phyloP scores from a whole-genome alignment of 2,329 filamentous ascomycete species.

The Claviceps digitariae region DNA sequence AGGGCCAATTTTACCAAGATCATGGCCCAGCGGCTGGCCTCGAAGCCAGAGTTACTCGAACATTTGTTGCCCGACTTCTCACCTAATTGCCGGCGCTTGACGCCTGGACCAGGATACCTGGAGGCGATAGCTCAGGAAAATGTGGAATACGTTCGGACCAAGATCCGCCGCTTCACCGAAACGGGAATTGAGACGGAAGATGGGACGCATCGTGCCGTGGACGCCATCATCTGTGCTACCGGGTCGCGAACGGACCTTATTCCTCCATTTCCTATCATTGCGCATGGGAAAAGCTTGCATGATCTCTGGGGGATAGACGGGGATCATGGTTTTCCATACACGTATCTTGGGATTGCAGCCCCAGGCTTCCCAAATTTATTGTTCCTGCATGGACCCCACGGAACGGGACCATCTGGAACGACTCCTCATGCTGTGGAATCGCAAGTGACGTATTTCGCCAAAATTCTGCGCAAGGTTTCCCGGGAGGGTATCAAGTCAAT shows the following conservation, averaged over 20 bases:
- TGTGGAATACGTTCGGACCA: slow-evolving; percentile 44
- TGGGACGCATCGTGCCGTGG: slow-evolving; percentile 41
- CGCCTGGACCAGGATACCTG: slow-evolving; percentile 53
- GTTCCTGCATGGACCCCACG: slow-evolving; percentile 49
- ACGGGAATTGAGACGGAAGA: slow-evolving; percentile 48
- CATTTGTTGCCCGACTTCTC: slow-evolving; percentile 49
- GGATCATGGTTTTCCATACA: slow-evolving; percentile 49
- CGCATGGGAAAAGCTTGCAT: slow-evolving; percentile 38
- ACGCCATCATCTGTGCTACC: slow-evolving; percentile 55
- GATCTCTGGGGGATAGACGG: slow-evolving; percentile 43
- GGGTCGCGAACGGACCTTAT: slow-evolving; percentile 48
- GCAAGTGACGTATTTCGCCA: slow-evolving; percentile 50
- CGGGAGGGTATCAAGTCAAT: slow-evolving; percentile 54
- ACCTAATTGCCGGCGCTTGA: slow-evolving; percentile 50
- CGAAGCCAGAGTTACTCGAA: slow-evolving; percentile 41
- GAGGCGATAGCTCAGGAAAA: slow-evolving; percentile 49
- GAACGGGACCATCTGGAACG: slow-evolving; percentile 47
- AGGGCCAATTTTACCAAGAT: slow-evolving; percentile 29
- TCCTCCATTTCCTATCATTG: slow-evolving; percentile 46
- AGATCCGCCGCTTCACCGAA: slow-evolving; percentile 43
- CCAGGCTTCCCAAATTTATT: slow-evolving; percentile 56
- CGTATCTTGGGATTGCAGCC: slow-evolving; percentile 49
- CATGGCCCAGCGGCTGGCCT: slow-evolving; percentile 39
- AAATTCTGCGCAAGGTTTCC: slow-evolving; percentile 52
- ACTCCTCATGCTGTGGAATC: slow-evolving; percentile 55